Evolutionary conservation across 371 early-diverging fungal species (phyloP).

Genomic region (Cokeromyces recurvatus): DNA sequence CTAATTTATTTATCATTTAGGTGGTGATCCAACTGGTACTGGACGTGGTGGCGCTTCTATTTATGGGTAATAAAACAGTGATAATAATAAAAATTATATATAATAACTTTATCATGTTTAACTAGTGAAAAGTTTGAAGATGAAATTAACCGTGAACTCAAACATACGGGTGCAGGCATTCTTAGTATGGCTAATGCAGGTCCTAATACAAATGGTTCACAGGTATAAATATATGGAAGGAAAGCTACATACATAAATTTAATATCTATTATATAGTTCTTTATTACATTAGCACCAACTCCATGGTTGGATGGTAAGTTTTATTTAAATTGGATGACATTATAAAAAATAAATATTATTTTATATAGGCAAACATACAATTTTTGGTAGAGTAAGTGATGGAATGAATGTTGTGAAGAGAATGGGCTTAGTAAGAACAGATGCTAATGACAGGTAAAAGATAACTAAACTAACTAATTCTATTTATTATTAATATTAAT

Average conservation of each 20-base stretch:
- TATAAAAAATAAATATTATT: no score
- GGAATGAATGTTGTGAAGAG: conserved; percentile 69
- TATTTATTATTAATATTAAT: no score
- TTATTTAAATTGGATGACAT: not conserved
- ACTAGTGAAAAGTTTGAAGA: conserved; percentile 59
- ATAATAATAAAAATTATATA: no score
- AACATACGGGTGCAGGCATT: conserved; percentile 79
- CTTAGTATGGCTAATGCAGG: conserved; percentile 88
- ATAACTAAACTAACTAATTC: not conserved
- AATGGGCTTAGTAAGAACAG: conserved; percentile 68
- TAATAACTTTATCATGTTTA: no score
- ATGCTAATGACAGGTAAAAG: conserved; percentile 45
- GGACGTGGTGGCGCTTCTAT: conserved; percentile 65
- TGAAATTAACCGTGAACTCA: conserved; percentile 66
- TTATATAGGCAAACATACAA: conserved; percentile 56
- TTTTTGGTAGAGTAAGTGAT: conserved; percentile 65
- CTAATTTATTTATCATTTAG: no score
- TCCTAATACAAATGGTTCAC: conserved; percentile 81
- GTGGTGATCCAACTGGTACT: conserved; percentile 55
- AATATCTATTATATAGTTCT: conserved; percentile 36
- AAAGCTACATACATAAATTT: not conserved
- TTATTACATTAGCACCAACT: conserved; percentile 63
- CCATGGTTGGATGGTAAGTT: conserved; percentile 73
- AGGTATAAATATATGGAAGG: conserved; percentile 31
- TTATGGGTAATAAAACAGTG: conserved; percentile 69